Percentiles rank a stretch among this genome's conserved stretches.
phyloP scores from a whole-genome alignment of 2,329 filamentous ascomycete species.

The Colletotrichum destructivum region DNA sequence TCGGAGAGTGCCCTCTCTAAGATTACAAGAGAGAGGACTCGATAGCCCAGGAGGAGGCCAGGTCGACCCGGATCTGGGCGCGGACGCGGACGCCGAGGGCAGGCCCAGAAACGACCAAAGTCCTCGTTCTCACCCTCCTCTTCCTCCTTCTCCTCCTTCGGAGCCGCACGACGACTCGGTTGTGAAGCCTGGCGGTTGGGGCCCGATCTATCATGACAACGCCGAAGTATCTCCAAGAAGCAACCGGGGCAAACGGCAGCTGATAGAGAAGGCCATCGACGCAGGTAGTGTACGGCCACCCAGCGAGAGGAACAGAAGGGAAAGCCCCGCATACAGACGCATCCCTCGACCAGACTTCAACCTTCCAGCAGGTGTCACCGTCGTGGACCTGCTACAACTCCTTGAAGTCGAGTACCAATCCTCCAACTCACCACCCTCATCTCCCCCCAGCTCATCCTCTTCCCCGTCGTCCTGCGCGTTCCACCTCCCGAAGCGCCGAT shows the following conservation, averaged over 20 bases:
- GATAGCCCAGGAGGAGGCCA: not conserved
- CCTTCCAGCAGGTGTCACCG: slow-evolving; percentile 27
- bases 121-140: no score
- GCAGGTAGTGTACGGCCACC: not conserved
- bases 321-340: slow-evolving; percentile 27
- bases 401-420: slow-evolving; percentile 36
- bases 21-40: not conserved
- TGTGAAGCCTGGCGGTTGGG: not conserved
- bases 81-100: not conserved
- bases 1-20: slow-evolving; percentile 16
- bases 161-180: not conserved
- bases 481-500: not conserved
- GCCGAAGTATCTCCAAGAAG: not conserved
- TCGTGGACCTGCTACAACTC: slow-evolving; percentile 36
- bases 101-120: not conserved
- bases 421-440: not conserved
- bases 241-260: not conserved
- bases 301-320: not conserved
- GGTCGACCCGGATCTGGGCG: not conserved
- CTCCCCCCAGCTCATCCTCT: slow-evolving; percentile 6
- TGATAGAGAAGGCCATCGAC: not conserved
- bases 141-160: no score
- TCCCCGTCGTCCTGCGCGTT: slow-evolving; percentile 12
- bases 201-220: not conserved
- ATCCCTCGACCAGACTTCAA: slow-evolving; percentile 36